Conservation (phyloP, 2,329 filamentous ascomycete genomes). For the Colletotrichum sp. region DNA sequence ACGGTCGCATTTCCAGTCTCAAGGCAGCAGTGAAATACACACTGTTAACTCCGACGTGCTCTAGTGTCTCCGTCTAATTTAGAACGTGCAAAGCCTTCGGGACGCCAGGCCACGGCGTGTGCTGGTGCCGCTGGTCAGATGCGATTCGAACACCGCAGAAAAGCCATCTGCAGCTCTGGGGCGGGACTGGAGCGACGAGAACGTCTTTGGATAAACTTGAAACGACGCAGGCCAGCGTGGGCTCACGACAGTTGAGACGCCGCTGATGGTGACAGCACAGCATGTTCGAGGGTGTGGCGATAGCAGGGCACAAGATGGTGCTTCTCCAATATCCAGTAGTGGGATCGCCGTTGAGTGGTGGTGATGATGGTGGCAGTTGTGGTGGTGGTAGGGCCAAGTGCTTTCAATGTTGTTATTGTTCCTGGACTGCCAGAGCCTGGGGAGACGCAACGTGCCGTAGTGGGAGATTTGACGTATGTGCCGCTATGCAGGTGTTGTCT, state of each 20-base stretch:
- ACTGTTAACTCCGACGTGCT: background rate
- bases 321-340: background rate
- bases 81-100: constrained; percentile 7
- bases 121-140: constrained; percentile 8
- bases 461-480: background rate
- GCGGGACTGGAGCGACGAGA: background rate
- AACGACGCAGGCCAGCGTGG: background rate
- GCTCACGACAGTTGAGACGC: background rate
- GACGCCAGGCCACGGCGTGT: background rate
- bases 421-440: background rate
- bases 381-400: background rate
- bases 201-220: background rate
- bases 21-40: constrained; percentile 8
- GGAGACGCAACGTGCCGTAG: background rate
- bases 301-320: background rate
- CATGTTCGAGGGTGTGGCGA: background rate
- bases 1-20: background rate
- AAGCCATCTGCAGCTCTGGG: background rate
- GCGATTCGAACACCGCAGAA: constrained; percentile 1
- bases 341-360: background rate
- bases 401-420: background rate
- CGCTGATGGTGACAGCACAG: background rate
- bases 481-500: background rate
- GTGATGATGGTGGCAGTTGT: background rate
- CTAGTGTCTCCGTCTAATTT: constrained; percentile 14